Conservation (phyloP, 2,329 filamentous ascomycete genomes). For the Remersonia thermophila region DNA sequence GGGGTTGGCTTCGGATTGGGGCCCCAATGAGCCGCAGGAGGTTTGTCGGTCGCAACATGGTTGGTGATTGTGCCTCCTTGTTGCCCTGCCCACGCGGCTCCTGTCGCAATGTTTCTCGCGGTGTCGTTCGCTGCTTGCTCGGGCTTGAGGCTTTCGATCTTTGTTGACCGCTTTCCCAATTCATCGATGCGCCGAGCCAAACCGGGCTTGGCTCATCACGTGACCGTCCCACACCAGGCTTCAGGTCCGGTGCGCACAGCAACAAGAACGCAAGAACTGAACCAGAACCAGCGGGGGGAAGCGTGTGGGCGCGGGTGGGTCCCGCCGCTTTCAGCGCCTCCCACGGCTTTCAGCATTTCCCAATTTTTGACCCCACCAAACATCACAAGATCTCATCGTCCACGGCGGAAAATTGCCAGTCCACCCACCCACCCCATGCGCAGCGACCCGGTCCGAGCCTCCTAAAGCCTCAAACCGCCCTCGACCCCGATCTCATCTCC, state of each 20-base stretch:
- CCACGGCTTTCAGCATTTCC: conserved; percentile 7
- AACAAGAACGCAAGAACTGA: too few relatives aligned
- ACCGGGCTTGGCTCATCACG: too few relatives aligned
- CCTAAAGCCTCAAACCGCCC: not conserved
- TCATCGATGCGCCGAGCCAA: not conserved
- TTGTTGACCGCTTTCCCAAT: conserved; percentile 7
- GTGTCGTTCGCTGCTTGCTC: conserved; percentile 3
- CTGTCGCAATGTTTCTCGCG: not conserved
- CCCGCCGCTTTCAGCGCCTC: not conserved
- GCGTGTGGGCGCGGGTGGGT: too few relatives aligned
- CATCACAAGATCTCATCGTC: conserved; percentile 13
- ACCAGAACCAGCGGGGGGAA: too few relatives aligned
- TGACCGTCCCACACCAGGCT: too few relatives aligned
- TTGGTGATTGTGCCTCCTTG: not conserved
- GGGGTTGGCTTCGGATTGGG: conserved; percentile 3
- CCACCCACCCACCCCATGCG: not conserved
- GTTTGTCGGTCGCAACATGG: conserved; percentile 12
- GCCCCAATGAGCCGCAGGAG: conserved; percentile 6
- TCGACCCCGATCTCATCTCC: not conserved
- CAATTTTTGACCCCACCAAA: conserved; percentile 21
- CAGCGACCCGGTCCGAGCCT: too few relatives aligned
- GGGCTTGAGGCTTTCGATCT: not conserved
- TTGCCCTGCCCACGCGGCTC: not conserved
- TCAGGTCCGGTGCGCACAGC: too few relatives aligned
- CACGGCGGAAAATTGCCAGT: conserved; percentile 15